Evolutionary conservation across 2,329 filamentous ascomycete species (phyloP), one percentile per base, ranked within the genome.

Genomic region (Myriosclerotinia scirpicola): DNA sequence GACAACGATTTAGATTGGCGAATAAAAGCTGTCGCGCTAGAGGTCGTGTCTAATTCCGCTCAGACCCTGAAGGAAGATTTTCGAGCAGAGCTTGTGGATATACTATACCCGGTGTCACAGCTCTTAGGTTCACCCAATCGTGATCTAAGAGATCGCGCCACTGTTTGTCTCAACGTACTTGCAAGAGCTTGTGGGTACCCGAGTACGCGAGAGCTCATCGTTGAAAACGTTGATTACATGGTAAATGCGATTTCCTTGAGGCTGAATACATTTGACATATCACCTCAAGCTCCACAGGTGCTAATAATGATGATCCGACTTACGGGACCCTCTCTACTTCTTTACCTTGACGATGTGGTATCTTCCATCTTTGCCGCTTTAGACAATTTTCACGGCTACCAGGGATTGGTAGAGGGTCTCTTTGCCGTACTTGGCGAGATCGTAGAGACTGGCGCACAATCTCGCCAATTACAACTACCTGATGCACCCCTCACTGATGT

Each of bases 301-400:
- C 79, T 99, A 59, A 84, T 90, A 8, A 97, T 99, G 93, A 96
- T 98, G 91, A 88, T 98, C 68, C 88, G 86, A 36, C 84, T 99
- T 17, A 92, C 93, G 22, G 95, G 95, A 0, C 88, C 93, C 1
- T 84, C 83, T 9, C 78, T 99, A 30, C 83, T 99, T 14, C 93
- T 93, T 0, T 97, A 93, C 75, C 81, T 99, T 1, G 94, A 98
- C 74, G 95, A 99, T 75, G 86, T 97, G 0, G 88, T 98, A 3
- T 90, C 89, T 5, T 94, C 92, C 0, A 92, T 99, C 50, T 98
- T 99, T 76, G 90, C 91, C 0, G 92, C 93, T 0, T 80, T 99
- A n/a, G 93, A 97, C 71, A 91, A 92, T 73, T 99, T 95, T 73
- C 95, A 99, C 73, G 95, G 95, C 1, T 98, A 99, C 76, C 88